Evolutionary conservation across 2,329 filamentous ascomycete species (phyloP).

Genomic region (Alternaria tenuissima): DNA sequence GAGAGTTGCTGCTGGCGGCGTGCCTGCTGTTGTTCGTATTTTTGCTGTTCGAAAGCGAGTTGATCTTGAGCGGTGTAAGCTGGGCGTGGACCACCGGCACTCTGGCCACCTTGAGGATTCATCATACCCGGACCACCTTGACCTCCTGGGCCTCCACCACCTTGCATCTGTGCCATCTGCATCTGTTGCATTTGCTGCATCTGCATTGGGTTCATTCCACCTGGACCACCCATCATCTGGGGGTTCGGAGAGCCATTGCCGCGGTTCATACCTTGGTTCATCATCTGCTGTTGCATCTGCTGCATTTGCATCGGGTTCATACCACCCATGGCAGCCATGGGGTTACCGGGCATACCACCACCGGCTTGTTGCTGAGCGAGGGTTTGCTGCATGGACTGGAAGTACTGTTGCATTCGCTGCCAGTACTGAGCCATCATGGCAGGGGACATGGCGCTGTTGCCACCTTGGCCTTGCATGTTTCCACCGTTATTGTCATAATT

Average conservation of each 20-base stretch:
- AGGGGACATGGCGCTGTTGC: constrained; percentile 77
- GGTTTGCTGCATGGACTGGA: constrained; percentile 92
- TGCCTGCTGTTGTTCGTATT: constrained; percentile 75
- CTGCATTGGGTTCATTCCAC: constrained; percentile 74
- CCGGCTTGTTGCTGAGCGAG: constrained; percentile 66
- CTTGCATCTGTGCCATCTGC: constrained; percentile 58
- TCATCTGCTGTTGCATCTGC: constrained; percentile 52
- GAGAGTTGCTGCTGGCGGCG: constrained; percentile 59
- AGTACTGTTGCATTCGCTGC: constrained; percentile 98
- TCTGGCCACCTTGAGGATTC: constrained; percentile 25
- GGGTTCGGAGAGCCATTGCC: constrained; percentile 44
- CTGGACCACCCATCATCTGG: constrained; percentile 54
- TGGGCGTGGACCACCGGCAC: constrained; percentile 48
- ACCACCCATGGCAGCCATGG: constrained; percentile 59
- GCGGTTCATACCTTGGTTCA: constrained; percentile 39
- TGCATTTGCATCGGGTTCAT: constrained; percentile 68
- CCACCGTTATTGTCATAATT: constrained; percentile 58
- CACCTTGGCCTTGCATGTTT: constrained; percentile 51
- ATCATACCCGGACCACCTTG: constrained; percentile 39
- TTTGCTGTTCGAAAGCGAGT: constrained; percentile 78
- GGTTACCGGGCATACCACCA: constrained; percentile 42
- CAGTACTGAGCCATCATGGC: constrained; percentile 99
- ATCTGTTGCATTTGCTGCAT: constrained; percentile 73
- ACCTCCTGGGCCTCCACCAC: constrained; percentile 51
- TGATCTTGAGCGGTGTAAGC: constrained; percentile 76